Conservation (phyloP, 495 filamentous ascomycete genomes). For the Staphylotrichum tortipilum region DNA sequence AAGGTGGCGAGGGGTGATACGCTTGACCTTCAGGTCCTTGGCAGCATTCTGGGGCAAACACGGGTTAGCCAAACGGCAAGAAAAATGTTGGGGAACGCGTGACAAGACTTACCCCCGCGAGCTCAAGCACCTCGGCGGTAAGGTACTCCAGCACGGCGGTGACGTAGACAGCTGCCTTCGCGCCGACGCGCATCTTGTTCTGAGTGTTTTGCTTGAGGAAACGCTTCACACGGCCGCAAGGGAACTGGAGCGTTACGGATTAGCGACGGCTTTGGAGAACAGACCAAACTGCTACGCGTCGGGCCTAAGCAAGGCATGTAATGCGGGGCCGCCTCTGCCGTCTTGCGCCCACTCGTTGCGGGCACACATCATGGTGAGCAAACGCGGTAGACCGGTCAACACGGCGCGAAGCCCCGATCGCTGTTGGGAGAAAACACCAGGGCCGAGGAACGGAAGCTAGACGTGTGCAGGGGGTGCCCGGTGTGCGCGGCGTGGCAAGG, state of each 20-base stretch:
- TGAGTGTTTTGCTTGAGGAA: slow-evolving; percentile 99
- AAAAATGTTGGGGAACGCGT: slow-evolving; percentile 1
- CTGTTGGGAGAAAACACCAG: not conserved
- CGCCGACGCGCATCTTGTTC: slow-evolving; percentile 99
- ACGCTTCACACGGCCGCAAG: slow-evolving; percentile 98
- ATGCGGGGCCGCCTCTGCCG: not conserved
- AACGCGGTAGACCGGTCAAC: too few relatives aligned
- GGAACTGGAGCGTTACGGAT: slow-evolving; percentile 58
- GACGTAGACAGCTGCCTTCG: slow-evolving; percentile 97
- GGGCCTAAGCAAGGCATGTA: not conserved
- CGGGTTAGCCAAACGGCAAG: slow-evolving; percentile 4
- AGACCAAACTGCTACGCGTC: not conserved
- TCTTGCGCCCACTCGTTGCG: not conserved
- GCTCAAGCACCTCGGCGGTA: slow-evolving; percentile 95
- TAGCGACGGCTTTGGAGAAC: slow-evolving; percentile 28
- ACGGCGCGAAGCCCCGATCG: too few relatives aligned
- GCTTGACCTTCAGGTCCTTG: slow-evolving; percentile 99
- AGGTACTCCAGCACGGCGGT: slow-evolving; percentile 97
- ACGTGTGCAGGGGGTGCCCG: slow-evolving; percentile 13
- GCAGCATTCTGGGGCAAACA: slow-evolving; percentile 62
- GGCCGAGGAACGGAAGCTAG: slow-evolving; percentile 5
- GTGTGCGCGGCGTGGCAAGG: not conserved
- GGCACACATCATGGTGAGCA: not conserved
- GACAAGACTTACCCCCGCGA: slow-evolving; percentile 62
- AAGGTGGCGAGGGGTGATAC: slow-evolving; percentile 95